Conservation (phyloP, 768 basidiomycete genomes). For the Podaxis mareebaensis region DNA sequence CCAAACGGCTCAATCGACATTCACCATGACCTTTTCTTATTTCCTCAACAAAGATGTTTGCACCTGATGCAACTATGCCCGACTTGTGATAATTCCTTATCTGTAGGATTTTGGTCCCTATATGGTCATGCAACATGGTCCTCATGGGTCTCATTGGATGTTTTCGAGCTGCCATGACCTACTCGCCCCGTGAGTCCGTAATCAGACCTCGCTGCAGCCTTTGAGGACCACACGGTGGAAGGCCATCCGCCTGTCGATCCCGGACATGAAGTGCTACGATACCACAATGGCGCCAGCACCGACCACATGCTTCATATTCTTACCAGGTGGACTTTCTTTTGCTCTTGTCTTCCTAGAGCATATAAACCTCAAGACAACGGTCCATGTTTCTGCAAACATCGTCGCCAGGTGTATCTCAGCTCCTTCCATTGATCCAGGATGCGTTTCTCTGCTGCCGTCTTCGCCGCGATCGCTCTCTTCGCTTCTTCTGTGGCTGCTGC, state of each 20-base stretch:
- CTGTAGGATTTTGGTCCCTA: background rate
- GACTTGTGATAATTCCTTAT: background rate
- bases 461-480: background rate
- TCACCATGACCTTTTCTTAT: too few species aligned
- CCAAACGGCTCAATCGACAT: background rate
- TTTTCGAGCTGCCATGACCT: background rate
- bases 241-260: background rate
- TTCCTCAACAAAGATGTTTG: too few species aligned
- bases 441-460: background rate
- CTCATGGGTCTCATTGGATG: background rate
- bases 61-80: background rate
- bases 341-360: background rate
- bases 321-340: background rate
- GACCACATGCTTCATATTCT: background rate
- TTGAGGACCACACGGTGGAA: background rate
- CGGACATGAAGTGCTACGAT: background rate
- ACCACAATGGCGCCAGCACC: background rate
- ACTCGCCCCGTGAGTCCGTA: background rate
- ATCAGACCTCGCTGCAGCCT: background rate
- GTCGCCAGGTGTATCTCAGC: background rate
- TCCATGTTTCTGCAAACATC: background rate
- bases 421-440: background rate
- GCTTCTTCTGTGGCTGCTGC: background rate
- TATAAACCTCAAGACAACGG: background rate
- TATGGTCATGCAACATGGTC: background rate